Conservation (phyloP, 768 basidiomycete genomes). For the Rhizopogon salebrosus region DNA sequence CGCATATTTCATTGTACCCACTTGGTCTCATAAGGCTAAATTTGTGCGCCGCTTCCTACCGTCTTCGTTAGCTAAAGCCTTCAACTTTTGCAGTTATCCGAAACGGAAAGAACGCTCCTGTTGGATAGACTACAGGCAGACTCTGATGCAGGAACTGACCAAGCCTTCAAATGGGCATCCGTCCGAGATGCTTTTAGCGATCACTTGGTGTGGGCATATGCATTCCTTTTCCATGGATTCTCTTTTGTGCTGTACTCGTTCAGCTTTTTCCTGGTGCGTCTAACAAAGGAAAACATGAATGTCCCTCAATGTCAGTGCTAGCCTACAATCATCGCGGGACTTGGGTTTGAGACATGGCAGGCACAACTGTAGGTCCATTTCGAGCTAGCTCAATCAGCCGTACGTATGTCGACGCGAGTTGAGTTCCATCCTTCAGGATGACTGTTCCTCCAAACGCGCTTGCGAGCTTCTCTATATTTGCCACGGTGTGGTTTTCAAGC, state of each 20-base stretch:
- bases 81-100: conserved; percentile 37
- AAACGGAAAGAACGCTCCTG: conserved; percentile 44
- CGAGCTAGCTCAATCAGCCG: not conserved
- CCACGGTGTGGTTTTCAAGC: conserved; percentile 48
- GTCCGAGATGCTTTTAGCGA: conserved; percentile 53
- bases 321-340: conserved; percentile 55
- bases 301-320: conserved; percentile 12
- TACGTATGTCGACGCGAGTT: not conserved
- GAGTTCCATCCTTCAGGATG: conserved; percentile 32
- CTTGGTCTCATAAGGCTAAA: conserved; percentile 53
- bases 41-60: conserved; percentile 35
- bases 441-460: conserved; percentile 55
- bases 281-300: not conserved
- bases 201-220: conserved; percentile 57
- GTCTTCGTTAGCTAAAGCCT: not conserved
- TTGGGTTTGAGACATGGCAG: conserved; percentile 57
- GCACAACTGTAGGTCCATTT: conserved; percentile 44
- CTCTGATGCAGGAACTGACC: conserved; percentile 47
- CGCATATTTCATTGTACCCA: conserved; percentile 52
- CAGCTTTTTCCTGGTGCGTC: conserved; percentile 50
- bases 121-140: conserved; percentile 46
- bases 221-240: conserved; percentile 56
- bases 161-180: conserved; percentile 53
- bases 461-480: conserved; percentile 45
- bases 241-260: conserved; percentile 55